A percentile compares a stretch with the other conserved stretches of the same genome.
Evolutionary conservation across 2,329 filamentous ascomycete genomes (phyloP).

Genomic region (Pyrenophora teres): DNA sequence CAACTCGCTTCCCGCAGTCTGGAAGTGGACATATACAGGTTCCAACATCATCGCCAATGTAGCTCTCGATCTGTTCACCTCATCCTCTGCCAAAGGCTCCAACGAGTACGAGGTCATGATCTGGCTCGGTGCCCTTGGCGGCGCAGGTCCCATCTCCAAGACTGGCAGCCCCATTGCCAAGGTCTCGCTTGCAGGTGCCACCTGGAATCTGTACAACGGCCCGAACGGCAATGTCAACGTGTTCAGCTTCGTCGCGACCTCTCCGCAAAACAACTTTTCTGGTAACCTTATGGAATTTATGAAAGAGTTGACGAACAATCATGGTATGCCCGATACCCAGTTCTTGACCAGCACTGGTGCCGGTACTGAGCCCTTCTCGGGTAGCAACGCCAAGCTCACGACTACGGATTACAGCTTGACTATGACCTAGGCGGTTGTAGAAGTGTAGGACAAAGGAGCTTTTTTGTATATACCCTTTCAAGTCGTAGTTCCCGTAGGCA

Average conservation of each 20-base stretch:
- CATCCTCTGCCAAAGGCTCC: conserved; percentile 51
- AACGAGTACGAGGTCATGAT: conserved; percentile 70
- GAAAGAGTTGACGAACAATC: conserved; percentile 57
- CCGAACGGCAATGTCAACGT: conserved; percentile 64
- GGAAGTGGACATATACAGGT: conserved; percentile 58
- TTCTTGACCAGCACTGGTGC: conserved; percentile 60
- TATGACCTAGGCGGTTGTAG: conserved; percentile 20
- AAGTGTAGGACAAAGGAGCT: neutral
- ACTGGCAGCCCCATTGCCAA: conserved; percentile 61
- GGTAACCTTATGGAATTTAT: conserved; percentile 64
- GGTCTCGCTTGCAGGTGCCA: conserved; percentile 57
- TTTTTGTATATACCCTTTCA: conserved; percentile 5
- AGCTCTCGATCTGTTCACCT: conserved; percentile 66
- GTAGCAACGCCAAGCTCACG: conserved; percentile 53
- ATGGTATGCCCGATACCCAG: conserved; percentile 57
- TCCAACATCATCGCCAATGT: conserved; percentile 60
- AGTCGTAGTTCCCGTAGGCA: too few species aligned
- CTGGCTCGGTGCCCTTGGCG: conserved; percentile 64
- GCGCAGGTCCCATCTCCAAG: conserved; percentile 63
- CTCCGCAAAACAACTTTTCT: conserved; percentile 57
- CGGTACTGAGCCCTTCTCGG: conserved; percentile 63
- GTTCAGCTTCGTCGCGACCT: conserved; percentile 62
- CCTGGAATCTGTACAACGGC: conserved; percentile 66
- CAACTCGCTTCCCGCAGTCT: conserved; percentile 51
- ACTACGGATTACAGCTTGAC: conserved; percentile 47